Evolutionary conservation across 768 basidiomycete genomes (phyloP), one percentile per base, ranked within the genome.

Genomic region (Thelephora aurantiotincta): DNA sequence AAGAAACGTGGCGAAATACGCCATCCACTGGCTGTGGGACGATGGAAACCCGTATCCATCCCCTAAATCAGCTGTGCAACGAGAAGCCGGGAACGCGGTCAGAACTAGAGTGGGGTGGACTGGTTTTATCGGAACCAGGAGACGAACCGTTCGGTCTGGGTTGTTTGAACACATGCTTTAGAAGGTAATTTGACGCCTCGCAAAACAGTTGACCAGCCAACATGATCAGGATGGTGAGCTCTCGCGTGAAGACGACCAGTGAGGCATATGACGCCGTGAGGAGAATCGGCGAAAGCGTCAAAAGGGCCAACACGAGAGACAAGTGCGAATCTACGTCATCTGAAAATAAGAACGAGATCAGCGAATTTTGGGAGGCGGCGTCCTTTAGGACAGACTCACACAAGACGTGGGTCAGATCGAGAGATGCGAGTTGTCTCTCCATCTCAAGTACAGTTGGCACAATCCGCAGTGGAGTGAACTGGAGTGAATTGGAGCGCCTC

Each of bases 11-110:
- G 80, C 70, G 53, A 91, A 90, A 63, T 84, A 91, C 13, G 78
- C 88, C 88, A 91, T 89, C 60, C 81, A 88, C 62, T 91, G 88
- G 61, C 84, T 86, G 57, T 91, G 88, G 12, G 85, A 88, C 0
- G 87, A 89, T 0, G 88, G 88, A 55, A 90, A 90, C 6, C 86
- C 88, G 57, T 88, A 90, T 12, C 87, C 87, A 47, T 72, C 72
- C 16, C 79, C 80, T 43, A 76, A 60, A 48, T 69, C 71, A 37
- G 69, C 81, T 81, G 55, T 11, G 43, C 35, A 43, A 43, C 13
- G 49, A 7, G 19, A 43, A 35, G 9, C 9, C 4, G 9, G 9
- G 9, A 30, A 30, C 5, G 26, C 26, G 9, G 26, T 30, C 9
- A 30, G 14, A 22, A 34, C 16, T 30, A 43, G 20, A 6, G 16